Base-by-base conservation (phyloP, 73 alveolate genomes). In the Tetrahymena elliotti region DNA sequence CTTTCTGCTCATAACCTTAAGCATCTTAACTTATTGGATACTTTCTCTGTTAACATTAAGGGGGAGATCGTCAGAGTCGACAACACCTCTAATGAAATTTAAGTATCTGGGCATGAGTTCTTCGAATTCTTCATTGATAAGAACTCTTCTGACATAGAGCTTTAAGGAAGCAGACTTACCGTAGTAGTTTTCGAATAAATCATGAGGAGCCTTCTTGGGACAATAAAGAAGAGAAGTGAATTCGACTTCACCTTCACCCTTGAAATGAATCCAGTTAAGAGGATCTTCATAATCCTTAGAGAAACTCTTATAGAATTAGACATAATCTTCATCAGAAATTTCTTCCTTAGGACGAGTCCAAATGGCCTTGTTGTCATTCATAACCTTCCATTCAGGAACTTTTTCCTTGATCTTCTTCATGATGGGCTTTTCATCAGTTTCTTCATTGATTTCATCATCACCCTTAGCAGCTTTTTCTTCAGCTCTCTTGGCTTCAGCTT, bases 61-160 rank as follows among this genome's bases (percentile, higher is more conserved):
- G 18, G 99, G 99, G 84, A 99, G 97, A 93, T 99, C 99, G 96
- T 99, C 99, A 31, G 99, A 98, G 96, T 99, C 99, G 34, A 99
- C 99, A 31, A 99, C 99, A 38, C 99, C 99, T 95, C 97, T 98
- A 41, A 99, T 97, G 98, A 99, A 99, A 97, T 98, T 99, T 95
- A 99, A 96, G 97, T 99, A 99, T 93, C 99, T 94, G 47, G 99
- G 99, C 98, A 99, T 96, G 84, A 99, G 97, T 88, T 99, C 99
- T 94, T 99, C 99, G 96, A 99, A 99, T 97, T 99, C 99, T 96
- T 99, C 99, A 83, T 99, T 97, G 96, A 99, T 99, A 97, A 99
- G 97, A 52, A 99, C 99, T 93, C 99, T 97, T 94, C 99, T 97
- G 33, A 99, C 99, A 96, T 98, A 99, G 95, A 99, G 99, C 97